Evolutionary conservation across 805 yeast genomes (phyloP).

Genomic region (Suhomyces faveliae): DNA sequence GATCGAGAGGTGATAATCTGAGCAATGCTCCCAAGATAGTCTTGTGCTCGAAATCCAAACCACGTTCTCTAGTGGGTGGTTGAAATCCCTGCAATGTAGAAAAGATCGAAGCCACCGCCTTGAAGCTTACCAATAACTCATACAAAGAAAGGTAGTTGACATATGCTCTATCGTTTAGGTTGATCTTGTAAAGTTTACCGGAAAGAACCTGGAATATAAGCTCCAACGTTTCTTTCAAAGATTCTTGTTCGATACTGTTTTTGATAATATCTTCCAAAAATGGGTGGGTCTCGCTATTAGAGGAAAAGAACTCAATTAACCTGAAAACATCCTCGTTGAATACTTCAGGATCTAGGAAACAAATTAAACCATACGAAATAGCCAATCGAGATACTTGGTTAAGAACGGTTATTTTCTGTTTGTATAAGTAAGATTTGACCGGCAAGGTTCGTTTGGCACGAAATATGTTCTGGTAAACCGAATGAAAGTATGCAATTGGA

Average conservation of each 20-base stretch:
- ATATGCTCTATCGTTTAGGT: slow-evolving; percentile 52
- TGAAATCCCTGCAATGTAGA: slow-evolving; percentile 58
- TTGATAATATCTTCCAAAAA: slow-evolving; percentile 57
- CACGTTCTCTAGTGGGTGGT: slow-evolving; percentile 38
- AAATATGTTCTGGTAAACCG: slow-evolving; percentile 43
- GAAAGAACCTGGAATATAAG: slow-evolving; percentile 49
- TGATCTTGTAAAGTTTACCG: slow-evolving; percentile 32
- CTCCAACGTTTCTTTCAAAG: slow-evolving; percentile 57
- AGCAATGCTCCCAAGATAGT: slow-evolving; percentile 78
- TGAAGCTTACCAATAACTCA: slow-evolving; percentile 58
- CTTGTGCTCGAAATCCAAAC: slow-evolving; percentile 54
- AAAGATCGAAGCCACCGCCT: slow-evolving; percentile 59
- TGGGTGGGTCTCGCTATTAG: slow-evolving; percentile 18
- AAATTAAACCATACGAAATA: slow-evolving; percentile 63
- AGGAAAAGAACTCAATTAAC: slow-evolving; percentile 23
- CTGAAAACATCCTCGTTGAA: slow-evolving; percentile 39
- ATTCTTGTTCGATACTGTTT: slow-evolving; percentile 65
- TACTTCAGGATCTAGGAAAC: slow-evolving; percentile 70
- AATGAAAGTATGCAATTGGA: slow-evolving; percentile 49
- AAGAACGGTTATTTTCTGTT: slow-evolving; percentile 39
- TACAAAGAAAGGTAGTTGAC: slow-evolving; percentile 52
- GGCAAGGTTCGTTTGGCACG: slow-evolving; percentile 43
- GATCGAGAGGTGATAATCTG: slow-evolving; percentile 68
- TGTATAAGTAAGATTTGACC: slow-evolving; percentile 38
- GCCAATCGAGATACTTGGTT: slow-evolving; percentile 49